Conservation (phyloP, 1,284 basidiomycete species). For the Ustilago shanxiensis region DNA sequence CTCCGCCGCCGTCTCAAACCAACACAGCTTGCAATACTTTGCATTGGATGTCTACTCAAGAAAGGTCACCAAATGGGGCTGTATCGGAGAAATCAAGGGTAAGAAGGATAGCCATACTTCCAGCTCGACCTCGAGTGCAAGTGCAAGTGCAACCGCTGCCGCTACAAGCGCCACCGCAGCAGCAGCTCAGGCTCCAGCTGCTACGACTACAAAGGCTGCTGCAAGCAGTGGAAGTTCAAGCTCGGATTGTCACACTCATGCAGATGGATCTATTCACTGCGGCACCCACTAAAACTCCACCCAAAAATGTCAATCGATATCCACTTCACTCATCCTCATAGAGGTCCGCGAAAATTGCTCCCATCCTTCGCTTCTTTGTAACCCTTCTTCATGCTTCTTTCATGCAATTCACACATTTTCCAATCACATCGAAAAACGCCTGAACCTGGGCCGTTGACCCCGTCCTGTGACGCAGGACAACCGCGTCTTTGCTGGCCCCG, state of each 20-base stretch:
- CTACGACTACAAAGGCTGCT: not conserved
- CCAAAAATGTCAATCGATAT: not conserved
- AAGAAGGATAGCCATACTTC: slow-evolving; percentile 6
- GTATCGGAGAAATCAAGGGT: slow-evolving; percentile 23
- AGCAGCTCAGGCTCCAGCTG: not conserved
- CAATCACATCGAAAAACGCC: too few species aligned
- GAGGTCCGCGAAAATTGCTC: too few species aligned
- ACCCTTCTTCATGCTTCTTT: not conserved
- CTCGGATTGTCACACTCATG: slow-evolving; percentile 49
- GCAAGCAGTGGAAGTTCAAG: not conserved
- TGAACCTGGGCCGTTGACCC: too few species aligned
- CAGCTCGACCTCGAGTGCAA: not conserved
- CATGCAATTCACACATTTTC: not conserved
- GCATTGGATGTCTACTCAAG: slow-evolving; percentile 70
- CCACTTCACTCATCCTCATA: too few species aligned
- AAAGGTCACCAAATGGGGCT: slow-evolving; percentile 67
- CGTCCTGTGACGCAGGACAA: too few species aligned
- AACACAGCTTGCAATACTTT: slow-evolving; percentile 71
- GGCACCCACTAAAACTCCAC: slow-evolving; percentile 26
- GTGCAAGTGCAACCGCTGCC: not conserved
- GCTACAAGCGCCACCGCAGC: not conserved
- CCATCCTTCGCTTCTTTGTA: not conserved
- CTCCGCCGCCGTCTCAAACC: slow-evolving; percentile 68
- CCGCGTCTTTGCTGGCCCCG: too few species aligned
- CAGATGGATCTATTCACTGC: slow-evolving; percentile 46